These are phyloP conservation scores for Pyrus communis DNA, from an alignment of 306 rosid genomes.

Conservation along the genomic window DNA sequence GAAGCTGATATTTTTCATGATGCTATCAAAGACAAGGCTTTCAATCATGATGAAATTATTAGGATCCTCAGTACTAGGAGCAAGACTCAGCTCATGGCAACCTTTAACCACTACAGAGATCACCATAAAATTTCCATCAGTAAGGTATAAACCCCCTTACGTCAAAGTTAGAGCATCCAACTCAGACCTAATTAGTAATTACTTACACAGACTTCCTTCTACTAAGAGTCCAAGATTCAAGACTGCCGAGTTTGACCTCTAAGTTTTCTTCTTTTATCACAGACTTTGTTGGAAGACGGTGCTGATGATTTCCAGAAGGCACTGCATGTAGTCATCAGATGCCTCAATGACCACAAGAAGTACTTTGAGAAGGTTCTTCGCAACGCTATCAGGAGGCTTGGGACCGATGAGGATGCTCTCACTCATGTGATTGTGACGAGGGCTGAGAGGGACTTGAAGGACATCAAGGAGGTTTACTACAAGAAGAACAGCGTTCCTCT, in stretches of 20 bases:
- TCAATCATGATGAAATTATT: constrained; percentile 51
- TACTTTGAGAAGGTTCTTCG: constrained; percentile 77
- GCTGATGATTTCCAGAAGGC: constrained; percentile 41
- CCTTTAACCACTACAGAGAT: constrained; percentile 68
- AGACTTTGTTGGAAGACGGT: constrained; percentile 51
- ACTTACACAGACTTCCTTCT: not conserved
- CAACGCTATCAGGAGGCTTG: constrained; percentile 43
- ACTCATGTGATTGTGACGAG: constrained; percentile 69
- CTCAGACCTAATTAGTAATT: not conserved
- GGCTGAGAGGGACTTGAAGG: constrained; percentile 73
- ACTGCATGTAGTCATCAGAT: constrained; percentile 44
- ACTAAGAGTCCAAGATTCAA: not conserved
- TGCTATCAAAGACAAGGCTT: constrained; percentile 57
- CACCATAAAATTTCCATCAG: constrained; percentile 52
- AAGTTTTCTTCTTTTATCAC: not conserved
- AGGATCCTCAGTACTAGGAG: constrained; percentile 69
- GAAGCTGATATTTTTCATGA: constrained; percentile 68
- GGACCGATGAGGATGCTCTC: constrained; percentile 69
- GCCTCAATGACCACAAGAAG: constrained; percentile 48
- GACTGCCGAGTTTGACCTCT: not conserved
- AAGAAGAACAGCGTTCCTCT: constrained; percentile 71
- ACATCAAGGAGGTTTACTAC: constrained; percentile 57
- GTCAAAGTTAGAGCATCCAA: not conserved
- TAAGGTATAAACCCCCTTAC: constrained; percentile 29
- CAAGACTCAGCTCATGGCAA: constrained; percentile 61